Evolutionary conservation across 2,329 filamentous ascomycete genomes (phyloP), one percentile per base, ranked within the genome.

Genomic region (Colletotrichum lupini): DNA sequence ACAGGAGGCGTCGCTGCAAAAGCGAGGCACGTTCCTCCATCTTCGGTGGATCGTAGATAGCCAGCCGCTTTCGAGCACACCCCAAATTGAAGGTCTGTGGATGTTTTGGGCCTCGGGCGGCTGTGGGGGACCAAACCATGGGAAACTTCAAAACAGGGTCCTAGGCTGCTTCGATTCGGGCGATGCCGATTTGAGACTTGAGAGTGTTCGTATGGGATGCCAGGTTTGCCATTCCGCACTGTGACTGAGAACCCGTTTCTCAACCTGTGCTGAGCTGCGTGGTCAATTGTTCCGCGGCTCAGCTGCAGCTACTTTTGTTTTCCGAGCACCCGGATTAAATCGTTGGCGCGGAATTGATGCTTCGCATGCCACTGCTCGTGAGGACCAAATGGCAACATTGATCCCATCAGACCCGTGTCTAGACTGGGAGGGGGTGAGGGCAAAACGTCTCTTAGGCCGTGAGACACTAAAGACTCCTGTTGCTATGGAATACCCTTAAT

Each of bases 1-100:
- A 63, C 65, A 72, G 58, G 65, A 68, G 69, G 28, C 65, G 59
- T 59, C 57, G 61, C 26, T 61, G 60, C 55, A 70, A 49, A 65
- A 55, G 24, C 46, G 28, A 57, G 60, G 67, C 46, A 73, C 22
- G 56, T 60, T n/a, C 60, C 46, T 64, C 70, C 14, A 4, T 28
- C 8, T 14, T 60, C 24, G 30, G n/a, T 28, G 53, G 60, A 53
- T 28, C 28, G 16, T 28, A 37, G 55, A 53, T 28, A 73, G 55
- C 56, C 42, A 57, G 12, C 22, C 42, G 49, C 37, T 30, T 46
- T 67, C 30, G 42, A 35, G 32, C 63, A 49, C 49, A 42, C 61
- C 55, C 53, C 42, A 69, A 58, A 37, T 59, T 26, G 57, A 66
- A 56, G 46, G 59, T 60, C 59, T 55, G 66, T 56, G 35, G 52